Base-by-base conservation (phyloP, 163 green algal species). In the Picocystis sp. region DNA sequence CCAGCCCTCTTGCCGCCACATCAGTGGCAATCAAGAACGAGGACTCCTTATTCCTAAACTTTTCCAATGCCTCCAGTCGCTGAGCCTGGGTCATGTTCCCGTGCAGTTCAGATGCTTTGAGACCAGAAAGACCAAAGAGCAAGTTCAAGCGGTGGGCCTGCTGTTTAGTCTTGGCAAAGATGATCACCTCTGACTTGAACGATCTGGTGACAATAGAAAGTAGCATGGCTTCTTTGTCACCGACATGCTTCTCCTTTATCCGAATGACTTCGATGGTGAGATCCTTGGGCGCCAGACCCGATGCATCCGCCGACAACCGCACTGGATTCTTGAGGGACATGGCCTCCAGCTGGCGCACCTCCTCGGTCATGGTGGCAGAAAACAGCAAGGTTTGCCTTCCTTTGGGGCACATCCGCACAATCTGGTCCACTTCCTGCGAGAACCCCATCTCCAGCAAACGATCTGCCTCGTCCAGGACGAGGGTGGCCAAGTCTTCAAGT, bases 391-490 rank as follows among this genome's bases (percentile, higher is more conserved):
- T 97, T 73, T 98, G 89, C 10, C 89, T 71, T 61, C 81, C 75
- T 44, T 66, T 65, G 22, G 89, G 89, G 17, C 86, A 78, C 56
- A 84, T 64, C 14, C 65, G 58, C 41, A 98, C 63, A 43, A 96
- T 80, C 70, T 95, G 78, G 22, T 23, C 22, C 52, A 90, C 64
- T 66, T 92, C 79, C 12, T 83, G 75, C 10, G 63, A 53, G 52
- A 92, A 93, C 2, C 83, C 83, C 81, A 92, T 87, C 54, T 86
- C 73, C 47, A 93, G 78, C 45, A 93, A 67, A 11, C 87, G 74
- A 67, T 98, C 90, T 63, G 84, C 86, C 73, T 98, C 90, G 57
- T 98, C 90, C 55, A 98, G 75, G 48, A 98, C 79, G 54, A 98
- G 64, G 53, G 81, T 77, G 19, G 80, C 66, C 52, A 98, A 58